Evolutionary conservation across 1,284 basidiomycete species (phyloP), one percentile per base, ranked within the genome.

Genomic region (Thecaphora frezii): DNA sequence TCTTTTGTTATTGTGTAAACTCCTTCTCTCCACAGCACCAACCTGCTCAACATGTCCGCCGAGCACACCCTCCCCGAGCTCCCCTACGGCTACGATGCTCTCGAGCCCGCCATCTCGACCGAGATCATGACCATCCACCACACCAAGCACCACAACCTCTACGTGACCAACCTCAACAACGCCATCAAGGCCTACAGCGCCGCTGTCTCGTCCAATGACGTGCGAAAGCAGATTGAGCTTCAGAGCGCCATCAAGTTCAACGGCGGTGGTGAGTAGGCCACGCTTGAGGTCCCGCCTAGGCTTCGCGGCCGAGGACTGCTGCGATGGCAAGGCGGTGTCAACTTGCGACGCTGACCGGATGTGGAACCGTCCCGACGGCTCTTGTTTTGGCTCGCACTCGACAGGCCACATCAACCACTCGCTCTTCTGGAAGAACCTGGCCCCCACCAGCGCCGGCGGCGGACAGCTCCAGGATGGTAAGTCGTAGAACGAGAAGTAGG

Each of bases 351-450:
- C n/a, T n/a, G n/a, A n/a, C n/a, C n/a, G n/a, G n/a, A n/a, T n/a
- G n/a, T n/a, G n/a, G n/a, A n/a, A n/a, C n/a, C n/a, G n/a, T n/a
- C n/a, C n/a, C n/a, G n/a, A n/a, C n/a, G 28, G 18, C 7, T 19
- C 40, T 44, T 25, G 9, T 19, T 12, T n/a, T 22, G 16, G n/a
- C 42, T 23, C 7, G 13, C 28, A 13, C 28, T 28, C 28, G 28
- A 16, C 46, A 64, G 65, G 73, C 45, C 79, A 80, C 72, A 72
- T 80, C 82, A 92, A 92, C 81, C 91, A 92, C 80, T 88, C 92
- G 41, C 85, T 98, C 51, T 98, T 98, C 85, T 98, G 94, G 96
- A 92, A 89, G 82, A 97, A 96, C 83, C 86, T 78, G 16, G 75
- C 75, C n/a, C 75, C 75, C 22, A 36, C 61, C 50, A 70, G 47